phyloP scores from a whole-genome alignment of 2,329 filamentous ascomycete species.

The Lecanoromycetidae sp. region DNA sequence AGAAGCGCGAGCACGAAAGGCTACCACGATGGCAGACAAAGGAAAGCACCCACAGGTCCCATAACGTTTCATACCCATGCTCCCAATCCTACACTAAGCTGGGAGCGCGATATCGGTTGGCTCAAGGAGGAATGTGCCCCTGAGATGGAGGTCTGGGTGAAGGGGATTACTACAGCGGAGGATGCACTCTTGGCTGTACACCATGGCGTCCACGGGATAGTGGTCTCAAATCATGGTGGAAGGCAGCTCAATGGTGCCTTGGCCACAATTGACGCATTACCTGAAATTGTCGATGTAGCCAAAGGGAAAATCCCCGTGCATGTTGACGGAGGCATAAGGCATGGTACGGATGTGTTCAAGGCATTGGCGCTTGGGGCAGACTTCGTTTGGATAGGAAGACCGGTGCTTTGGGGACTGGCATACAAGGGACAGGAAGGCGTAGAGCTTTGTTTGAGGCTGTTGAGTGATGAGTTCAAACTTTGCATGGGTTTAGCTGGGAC shows the following conservation, averaged over 20 bases:
- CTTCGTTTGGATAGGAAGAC: slow-evolving; percentile 38
- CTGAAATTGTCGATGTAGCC: slow-evolving; percentile 19
- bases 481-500: slow-evolving; percentile 23
- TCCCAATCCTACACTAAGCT: slow-evolving; percentile 28
- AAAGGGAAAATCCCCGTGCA: slow-evolving; percentile 28
- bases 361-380: slow-evolving; percentile 42
- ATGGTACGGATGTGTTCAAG: slow-evolving; percentile 47
- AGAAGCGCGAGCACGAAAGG: slow-evolving; percentile 2
- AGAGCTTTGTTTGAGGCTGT: slow-evolving; percentile 20
- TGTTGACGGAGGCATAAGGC: slow-evolving; percentile 47
- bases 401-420: slow-evolving; percentile 38
- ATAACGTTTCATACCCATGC: slow-evolving; percentile 31
- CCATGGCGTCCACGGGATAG: slow-evolving; percentile 27
- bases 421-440: slow-evolving; percentile 23
- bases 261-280: slow-evolving; percentile 29
- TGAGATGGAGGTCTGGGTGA: slow-evolving; percentile 18
- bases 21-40: slow-evolving; percentile 19
- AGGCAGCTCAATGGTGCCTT: slow-evolving; percentile 29
- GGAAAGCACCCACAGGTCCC: slow-evolving; percentile 24
- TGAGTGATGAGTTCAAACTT: slow-evolving; percentile 21
- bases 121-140: slow-evolving; percentile 14
- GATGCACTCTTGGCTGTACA: slow-evolving; percentile 28
- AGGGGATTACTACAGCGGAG: slow-evolving; percentile 24
- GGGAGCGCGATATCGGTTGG: slow-evolving; percentile 24
- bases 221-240: slow-evolving; percentile 31